Conservation (phyloP, 768 basidiomycete genomes). For the Pulveroboletus ravenelii region DNA sequence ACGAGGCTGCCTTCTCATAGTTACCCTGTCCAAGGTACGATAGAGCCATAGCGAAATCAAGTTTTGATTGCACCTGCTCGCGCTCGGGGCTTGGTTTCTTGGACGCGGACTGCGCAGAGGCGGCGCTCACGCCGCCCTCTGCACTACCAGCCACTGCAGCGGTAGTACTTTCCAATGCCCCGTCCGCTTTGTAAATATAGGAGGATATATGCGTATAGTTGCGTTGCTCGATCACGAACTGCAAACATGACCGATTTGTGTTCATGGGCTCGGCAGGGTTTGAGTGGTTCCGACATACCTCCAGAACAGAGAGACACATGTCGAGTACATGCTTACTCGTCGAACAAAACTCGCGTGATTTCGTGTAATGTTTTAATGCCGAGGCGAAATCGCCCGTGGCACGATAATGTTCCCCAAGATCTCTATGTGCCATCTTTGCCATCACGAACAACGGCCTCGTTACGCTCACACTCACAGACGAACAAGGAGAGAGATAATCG, state of each 20-base stretch:
- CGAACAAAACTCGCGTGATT: conserved; percentile 88
- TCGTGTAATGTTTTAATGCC: conserved; percentile 81
- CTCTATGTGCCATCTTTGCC: conserved; percentile 81
- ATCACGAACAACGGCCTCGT: background rate
- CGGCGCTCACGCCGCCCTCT: conserved; percentile 11
- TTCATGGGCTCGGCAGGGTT: background rate
- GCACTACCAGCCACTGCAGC: conserved; percentile 30
- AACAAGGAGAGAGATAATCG: no score
- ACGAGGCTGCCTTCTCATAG: conserved; percentile 77
- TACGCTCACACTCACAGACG: background rate
- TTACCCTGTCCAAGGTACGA: conserved; percentile 64
- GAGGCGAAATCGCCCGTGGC: conserved; percentile 64
- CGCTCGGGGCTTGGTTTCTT: conserved; percentile 51
- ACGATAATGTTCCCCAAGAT: conserved; percentile 77
- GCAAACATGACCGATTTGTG: conserved; percentile 2
- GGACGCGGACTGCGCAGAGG: conserved; percentile 22
- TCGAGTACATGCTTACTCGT: conserved; percentile 91
- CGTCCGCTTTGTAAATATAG: conserved; percentile 96
- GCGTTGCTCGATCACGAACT: conserved; percentile 82
- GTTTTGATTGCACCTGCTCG: conserved; percentile 67
- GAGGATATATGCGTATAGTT: conserved; percentile 85
- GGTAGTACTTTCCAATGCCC: conserved; percentile 67
- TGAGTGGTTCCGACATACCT: conserved; percentile 42
- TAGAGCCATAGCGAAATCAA: conserved; percentile 78
- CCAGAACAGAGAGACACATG: conserved; percentile 80